Base-by-base conservation (phyloP, 495 filamentous ascomycete species). In the Podospora didyma region DNA sequence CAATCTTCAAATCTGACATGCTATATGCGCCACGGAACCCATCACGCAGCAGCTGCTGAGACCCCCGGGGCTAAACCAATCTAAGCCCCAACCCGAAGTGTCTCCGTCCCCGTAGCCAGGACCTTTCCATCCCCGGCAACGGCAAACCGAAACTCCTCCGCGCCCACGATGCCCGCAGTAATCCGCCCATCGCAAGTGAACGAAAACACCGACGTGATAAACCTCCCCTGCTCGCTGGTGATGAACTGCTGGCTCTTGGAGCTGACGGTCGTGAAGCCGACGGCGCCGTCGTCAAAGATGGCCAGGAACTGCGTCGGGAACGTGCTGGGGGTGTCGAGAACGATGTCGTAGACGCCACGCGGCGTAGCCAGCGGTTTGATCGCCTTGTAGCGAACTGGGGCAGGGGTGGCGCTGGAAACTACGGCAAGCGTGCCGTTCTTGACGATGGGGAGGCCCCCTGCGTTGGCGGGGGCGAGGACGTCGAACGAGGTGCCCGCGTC, bases 241-340 rank as follows among this genome's bases (percentile, higher is more conserved):
- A 60, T 24, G 31, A 53, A 60, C 0, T 34, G 12, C 42, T 60
- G 58, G 5, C 58, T 48, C 20, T 56, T 56, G 21, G 58, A 60
- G 48, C 53, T 56, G 39, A 1, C 1, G 22, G 22, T 11, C 4
- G 22, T 53, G 41, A 60, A 56, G 9, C 58, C 53, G 28, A 60
- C 58, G 0, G 0, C 39, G 6, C 58, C 58, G 1, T 47, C 46
- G 20, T 53, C 47, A 41, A 46, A 60, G 37, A 60, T 49, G 39
- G 58, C 58, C 5, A 60, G 17, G 34, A 22, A 56, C 4, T 3
- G 1, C 24, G 14, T 1, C 39, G 20, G 3, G n/a, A n/a, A n/a
- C n/a, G n/a, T n/a, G n/a, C n/a, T n/a, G 7, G 12, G 1, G 6
- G 21, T 28, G 12, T 12, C 42, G 9, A 56, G 23, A 1, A 52